Evolutionary conservation across 2,329 filamentous ascomycete genomes (phyloP).

Genomic region (Aspergillus phoenicis): DNA sequence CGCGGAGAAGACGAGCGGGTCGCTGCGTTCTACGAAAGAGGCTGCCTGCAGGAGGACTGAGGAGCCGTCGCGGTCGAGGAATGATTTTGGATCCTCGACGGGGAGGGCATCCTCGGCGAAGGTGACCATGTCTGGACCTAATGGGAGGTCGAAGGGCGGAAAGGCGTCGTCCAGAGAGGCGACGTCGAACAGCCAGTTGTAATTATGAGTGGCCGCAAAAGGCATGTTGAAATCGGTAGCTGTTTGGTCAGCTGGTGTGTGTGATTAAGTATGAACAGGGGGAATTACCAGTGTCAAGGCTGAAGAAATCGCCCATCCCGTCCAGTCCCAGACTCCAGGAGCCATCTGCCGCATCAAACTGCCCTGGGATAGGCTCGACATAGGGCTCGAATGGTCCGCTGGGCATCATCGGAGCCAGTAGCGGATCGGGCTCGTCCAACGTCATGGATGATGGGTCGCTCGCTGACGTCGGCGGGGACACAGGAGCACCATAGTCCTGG

Average conservation of each 20-base stretch:
- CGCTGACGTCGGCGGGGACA: constrained; percentile 33
- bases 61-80: constrained; percentile 20
- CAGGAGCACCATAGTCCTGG: constrained; percentile 24
- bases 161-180: constrained; percentile 41
- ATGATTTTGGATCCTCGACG: background rate
- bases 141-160: constrained; percentile 28
- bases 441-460: constrained; percentile 27
- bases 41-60: constrained; percentile 29
- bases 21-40: constrained; percentile 25
- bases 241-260: background rate
- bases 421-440: constrained; percentile 30
- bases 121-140: constrained; percentile 27
- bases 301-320: constrained; percentile 55
- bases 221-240: constrained; percentile 67
- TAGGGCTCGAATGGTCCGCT: constrained; percentile 35
- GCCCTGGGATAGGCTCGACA: constrained; percentile 36
- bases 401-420: constrained; percentile 36
- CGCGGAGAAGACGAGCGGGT: background rate
- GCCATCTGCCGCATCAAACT: constrained; percentile 39
- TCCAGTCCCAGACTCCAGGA: constrained; percentile 29
- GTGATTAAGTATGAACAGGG: background rate
- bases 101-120: constrained; percentile 20
- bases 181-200: constrained; percentile 63
- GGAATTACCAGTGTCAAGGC: constrained; percentile 56
- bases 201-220: constrained; percentile 64